These are phyloP conservation scores for Chrysoporthe puriensis DNA, from an alignment of 2,329 filamentous ascomycete species.

Conservation along the genomic window DNA sequence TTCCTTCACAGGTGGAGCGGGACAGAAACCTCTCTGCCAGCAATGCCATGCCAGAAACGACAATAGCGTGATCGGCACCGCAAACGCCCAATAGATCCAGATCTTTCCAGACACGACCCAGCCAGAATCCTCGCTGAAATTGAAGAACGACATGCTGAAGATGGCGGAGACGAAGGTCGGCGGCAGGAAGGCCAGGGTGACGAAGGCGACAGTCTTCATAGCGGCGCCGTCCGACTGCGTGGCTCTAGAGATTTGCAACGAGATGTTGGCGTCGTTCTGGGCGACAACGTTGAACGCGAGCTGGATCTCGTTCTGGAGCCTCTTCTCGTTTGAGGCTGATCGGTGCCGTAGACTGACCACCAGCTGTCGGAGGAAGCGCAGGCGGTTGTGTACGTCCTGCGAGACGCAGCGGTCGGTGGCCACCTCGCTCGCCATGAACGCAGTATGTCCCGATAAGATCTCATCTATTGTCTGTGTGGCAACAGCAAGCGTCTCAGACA, in stretches of 20 bases:
- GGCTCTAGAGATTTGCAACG: slow-evolving; percentile 45
- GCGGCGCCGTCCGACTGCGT: slow-evolving; percentile 51
- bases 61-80: slow-evolving; percentile 32
- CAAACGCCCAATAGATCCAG: slow-evolving; percentile 39
- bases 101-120: slow-evolving; percentile 37
- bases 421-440: background rate
- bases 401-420: background rate
- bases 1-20: background rate
- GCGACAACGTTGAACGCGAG: slow-evolving; percentile 51
- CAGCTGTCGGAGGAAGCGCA: slow-evolving; percentile 41
- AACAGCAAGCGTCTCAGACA: slow-evolving; percentile 47
- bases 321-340: slow-evolving; percentile 43
- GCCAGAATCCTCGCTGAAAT: slow-evolving; percentile 31
- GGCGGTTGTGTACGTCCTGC: slow-evolving; percentile 31
- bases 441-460: slow-evolving; percentile 35
- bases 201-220: slow-evolving; percentile 44
- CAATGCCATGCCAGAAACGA: slow-evolving; percentile 30
- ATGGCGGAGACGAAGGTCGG: slow-evolving; percentile 54
- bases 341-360: slow-evolving; percentile 42
- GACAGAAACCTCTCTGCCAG: slow-evolving; percentile 3
- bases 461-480: slow-evolving; percentile 37
- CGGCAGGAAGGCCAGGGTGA: slow-evolving; percentile 36
- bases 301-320: slow-evolving; percentile 60
- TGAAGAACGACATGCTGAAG: slow-evolving; percentile 52
- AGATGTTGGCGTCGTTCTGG: slow-evolving; percentile 44